These are phyloP conservation scores for Hypericum perforatum DNA, from an alignment of 345 rosid species.

Conservation along the genomic window DNA sequence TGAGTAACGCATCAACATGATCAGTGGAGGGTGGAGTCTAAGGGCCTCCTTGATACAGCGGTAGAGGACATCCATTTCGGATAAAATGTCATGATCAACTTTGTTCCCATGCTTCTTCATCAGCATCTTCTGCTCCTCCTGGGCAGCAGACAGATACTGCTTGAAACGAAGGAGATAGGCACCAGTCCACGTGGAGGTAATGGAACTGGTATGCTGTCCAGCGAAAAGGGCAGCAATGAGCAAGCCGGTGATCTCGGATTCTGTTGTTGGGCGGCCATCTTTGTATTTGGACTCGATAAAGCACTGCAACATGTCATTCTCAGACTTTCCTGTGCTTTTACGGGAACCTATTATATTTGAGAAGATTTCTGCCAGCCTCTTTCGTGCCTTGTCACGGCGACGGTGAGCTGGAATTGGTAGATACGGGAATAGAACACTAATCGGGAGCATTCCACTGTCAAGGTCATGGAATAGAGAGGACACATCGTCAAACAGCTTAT, in stretches of 20 bases:
- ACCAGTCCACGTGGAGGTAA: constrained; percentile 96
- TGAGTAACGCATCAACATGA: constrained; percentile 77
- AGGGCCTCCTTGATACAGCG: constrained; percentile 94
- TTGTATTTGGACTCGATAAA: constrained; percentile 94
- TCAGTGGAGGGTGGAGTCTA: constrained; percentile 90
- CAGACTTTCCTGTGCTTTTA: constrained; percentile 52
- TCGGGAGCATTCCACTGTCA: constrained; percentile 94
- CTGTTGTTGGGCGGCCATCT: constrained; percentile 82
- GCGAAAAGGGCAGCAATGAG: constrained; percentile 97
- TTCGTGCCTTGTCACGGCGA: constrained; percentile 80
- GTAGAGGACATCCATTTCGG: constrained; percentile 88
- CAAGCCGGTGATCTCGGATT: constrained; percentile 78
- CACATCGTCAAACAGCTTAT: constrained; percentile 89
- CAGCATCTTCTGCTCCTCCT: constrained; percentile 69
- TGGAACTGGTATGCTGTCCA: constrained; percentile 98
- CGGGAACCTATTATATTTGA: constrained; percentile 69
- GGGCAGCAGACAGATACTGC: constrained; percentile 46
- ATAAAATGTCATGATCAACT: constrained; percentile 76
- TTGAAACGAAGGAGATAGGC: constrained; percentile 69
- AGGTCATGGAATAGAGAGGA: constrained; percentile 92
- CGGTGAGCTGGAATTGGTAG: constrained; percentile 92
- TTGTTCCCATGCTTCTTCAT: constrained; percentile 68
- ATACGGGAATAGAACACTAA: constrained; percentile 88
- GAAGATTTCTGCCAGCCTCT: constrained; percentile 72
- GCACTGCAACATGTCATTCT: constrained; percentile 92